Base-by-base conservation (phyloP, 352 stramenopile species). In the Blastocystis sp. region DNA sequence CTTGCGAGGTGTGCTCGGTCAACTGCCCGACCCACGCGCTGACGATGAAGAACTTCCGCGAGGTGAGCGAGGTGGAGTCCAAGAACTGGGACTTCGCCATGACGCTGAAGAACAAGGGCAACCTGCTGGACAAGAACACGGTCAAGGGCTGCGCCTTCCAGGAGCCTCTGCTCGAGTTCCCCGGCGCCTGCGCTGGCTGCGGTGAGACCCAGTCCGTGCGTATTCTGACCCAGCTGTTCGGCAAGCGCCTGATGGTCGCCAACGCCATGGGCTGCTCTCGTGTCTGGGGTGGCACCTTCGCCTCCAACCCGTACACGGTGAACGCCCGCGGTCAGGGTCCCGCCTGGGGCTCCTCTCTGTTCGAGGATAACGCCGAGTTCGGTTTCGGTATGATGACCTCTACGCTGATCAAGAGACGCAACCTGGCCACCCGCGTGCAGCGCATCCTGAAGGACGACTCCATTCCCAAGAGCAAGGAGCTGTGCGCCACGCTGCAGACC, bases 331-430 rank as follows among this genome's bases (percentile, higher is more conserved):
- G 91, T 89, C 21, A 90, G 41, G 90, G 90, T 17, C 90, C 76
- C 87, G 90, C 90, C 28, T 91, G 88, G 88, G 89, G 88, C 52
- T 91, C 89, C 67, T 92, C 90, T 59, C 79, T 92, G 2, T 92
- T 92, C 86, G 91, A 92, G 71, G 91, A 93, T 86, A 93, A 93
- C 89, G 90, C 91, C 28, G 90, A 91, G 80, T 92, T 90, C 89
- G 89, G 88, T 77, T 86, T 88, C 60, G 89, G 45, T 90, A 77
- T 81, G 77, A 78, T 70, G 53, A 88, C 87, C 40, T 90, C 91
- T 10, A 92, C 91, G 86, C 90, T 86, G 60, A 90, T 92, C 74
- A 88, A 90, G 38, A 88, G 91, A 82, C 88, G 91, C 70, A 74
- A 90, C 48, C 88, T 93, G 76, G 84, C 90, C n/a, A 88, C 88